Evolutionary conservation across 2,329 filamentous ascomycete species (phyloP).

Genomic region (Sordariomycetes sp.): DNA sequence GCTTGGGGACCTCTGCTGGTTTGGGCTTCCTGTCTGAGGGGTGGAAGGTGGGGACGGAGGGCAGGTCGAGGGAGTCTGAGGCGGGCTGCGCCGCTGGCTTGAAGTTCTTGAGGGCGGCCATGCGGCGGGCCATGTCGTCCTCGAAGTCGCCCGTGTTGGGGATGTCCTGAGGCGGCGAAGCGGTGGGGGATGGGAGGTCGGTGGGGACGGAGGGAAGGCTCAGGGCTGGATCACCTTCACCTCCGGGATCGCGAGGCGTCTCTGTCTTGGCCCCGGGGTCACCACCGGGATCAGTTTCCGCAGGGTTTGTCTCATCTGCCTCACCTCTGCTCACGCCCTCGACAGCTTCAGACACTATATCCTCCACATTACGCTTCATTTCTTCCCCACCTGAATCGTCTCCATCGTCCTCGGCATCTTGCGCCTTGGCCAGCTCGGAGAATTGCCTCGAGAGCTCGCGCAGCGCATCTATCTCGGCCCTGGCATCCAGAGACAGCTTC

Average conservation of each 20-base stretch:
- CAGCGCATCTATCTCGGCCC: conserved; percentile 1
- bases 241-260: conserved; percentile 1
- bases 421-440: conserved; percentile 4
- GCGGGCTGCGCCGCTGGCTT: conserved; percentile 14
- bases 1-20: conserved; percentile 16
- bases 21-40: conserved; percentile 24
- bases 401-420: conserved; percentile 11
- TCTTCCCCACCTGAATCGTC: conserved; percentile 40
- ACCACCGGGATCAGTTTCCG: not conserved
- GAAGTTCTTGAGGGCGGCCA: conserved; percentile 37
- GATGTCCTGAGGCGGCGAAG: conserved; percentile 8
- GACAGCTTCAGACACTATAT: conserved; percentile 22
- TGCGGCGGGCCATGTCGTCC: conserved; percentile 37
- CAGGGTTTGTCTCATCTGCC: not conserved
- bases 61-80: conserved; percentile 27
- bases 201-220: conserved; percentile 36
- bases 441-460: conserved; percentile 2
- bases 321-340: conserved; percentile 10
- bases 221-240: conserved; percentile 8
- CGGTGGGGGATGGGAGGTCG: conserved; percentile 16
- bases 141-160: conserved; percentile 22
- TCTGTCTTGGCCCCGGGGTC: conserved; percentile 6
- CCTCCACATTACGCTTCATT: conserved; percentile 31
- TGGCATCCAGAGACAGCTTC: not conserved
- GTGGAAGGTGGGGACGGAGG: conserved; percentile 37